Evolutionary conservation across 768 basidiomycete genomes (phyloP).

Genomic region (Lactarius pseudohatsudake): DNA sequence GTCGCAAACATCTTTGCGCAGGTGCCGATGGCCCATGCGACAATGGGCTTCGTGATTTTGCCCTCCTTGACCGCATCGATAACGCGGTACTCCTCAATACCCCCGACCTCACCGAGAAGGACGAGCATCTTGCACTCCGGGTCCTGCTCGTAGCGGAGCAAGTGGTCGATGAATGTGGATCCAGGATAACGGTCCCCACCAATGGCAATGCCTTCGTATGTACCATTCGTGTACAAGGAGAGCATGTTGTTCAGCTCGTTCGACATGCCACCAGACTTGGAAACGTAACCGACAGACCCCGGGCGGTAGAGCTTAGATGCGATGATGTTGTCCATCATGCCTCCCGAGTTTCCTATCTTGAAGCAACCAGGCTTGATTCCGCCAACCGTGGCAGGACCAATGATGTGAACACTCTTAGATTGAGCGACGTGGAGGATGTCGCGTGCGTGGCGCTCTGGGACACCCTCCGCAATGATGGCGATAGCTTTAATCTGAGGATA

Average conservation of each 20-base stretch:
- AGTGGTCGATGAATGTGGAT: conserved; percentile 97
- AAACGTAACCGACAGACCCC: conserved; percentile 97
- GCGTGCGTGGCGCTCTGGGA: conserved; percentile 95
- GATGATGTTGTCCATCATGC: conserved; percentile 99
- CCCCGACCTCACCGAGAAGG: conserved; percentile 97
- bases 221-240: conserved; percentile 93
- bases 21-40: conserved; percentile 99
- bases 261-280: conserved; percentile 99
- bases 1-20: conserved; percentile 99
- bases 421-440: conserved; percentile 91
- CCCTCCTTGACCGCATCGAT: conserved; percentile 96
- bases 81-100: conserved; percentile 98
- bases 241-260: conserved; percentile 99
- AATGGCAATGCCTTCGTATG: conserved; percentile 99
- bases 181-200: conserved; percentile 99
- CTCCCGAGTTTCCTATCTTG: conserved; percentile 99
- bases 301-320: conserved; percentile 97
- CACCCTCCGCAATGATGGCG: conserved; percentile 98
- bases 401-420: conserved; percentile 85
- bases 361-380: conserved; percentile 99
- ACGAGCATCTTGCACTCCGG: conserved; percentile 99
- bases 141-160: conserved; percentile 95
- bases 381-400: conserved; percentile 97
- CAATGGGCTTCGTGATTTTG: conserved; percentile 95
- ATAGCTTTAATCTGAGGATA: conserved; percentile 68